These are phyloP conservation scores for Aspergillus sp. DNA, from an alignment of 2,329 filamentous ascomycete genomes.

Conservation along the genomic window DNA sequence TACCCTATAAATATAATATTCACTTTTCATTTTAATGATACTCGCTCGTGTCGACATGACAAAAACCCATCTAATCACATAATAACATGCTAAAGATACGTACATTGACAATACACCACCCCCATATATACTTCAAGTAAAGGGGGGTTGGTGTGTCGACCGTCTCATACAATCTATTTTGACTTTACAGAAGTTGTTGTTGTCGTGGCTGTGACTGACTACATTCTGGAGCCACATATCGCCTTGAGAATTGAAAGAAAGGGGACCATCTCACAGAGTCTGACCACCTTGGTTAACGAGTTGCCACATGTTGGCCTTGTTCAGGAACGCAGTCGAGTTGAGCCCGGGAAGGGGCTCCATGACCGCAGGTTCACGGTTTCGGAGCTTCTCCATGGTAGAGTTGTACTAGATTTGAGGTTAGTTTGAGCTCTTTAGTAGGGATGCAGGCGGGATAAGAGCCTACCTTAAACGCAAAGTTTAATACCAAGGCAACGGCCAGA, in stretches of 20 bases:
- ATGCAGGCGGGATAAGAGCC: conserved; percentile 1
- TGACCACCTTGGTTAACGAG: conserved; percentile 28
- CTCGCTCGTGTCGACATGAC: not conserved
- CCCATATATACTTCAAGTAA: not conserved
- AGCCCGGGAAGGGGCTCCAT: not conserved
- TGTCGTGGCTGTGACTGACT: too few relatives aligned
- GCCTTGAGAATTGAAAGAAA: not conserved
- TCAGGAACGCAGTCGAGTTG: not conserved
- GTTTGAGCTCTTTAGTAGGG: not conserved
- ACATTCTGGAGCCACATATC: not conserved
- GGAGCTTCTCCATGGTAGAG: conserved; percentile 28
- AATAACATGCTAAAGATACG: conserved; percentile 1
- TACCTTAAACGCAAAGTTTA: conserved; percentile 86
- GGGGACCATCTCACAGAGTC: conserved; percentile 11
- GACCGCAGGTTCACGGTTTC: conserved; percentile 16
- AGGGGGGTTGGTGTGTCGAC: not conserved
- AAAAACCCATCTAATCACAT: not conserved
- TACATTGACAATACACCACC: not conserved
- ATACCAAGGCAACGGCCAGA: conserved; percentile 71
- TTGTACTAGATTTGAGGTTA: conserved; percentile 31
- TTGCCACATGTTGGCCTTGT: conserved; percentile 12
- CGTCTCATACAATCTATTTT: not conserved
- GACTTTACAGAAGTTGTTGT: not conserved
- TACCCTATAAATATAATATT: too few relatives aligned
- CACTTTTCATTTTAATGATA: not conserved